phyloP scores from a whole-genome alignment of 73 alveolate species.

The Blepharisma stoltei region DNA sequence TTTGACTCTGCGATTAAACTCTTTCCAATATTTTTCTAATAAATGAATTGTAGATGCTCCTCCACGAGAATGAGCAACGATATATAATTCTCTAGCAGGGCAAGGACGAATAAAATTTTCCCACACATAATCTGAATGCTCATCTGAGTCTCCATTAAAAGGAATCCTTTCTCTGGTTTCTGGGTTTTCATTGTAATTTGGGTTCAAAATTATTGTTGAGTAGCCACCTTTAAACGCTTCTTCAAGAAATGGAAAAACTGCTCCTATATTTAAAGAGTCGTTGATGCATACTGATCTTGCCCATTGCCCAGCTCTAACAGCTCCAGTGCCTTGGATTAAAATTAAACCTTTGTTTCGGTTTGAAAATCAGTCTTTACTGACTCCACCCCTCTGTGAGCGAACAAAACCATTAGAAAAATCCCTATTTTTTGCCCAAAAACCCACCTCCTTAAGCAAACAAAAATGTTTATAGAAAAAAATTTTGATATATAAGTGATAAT shows the following conservation, averaged over 20 bases:
- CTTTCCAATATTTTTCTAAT: not conserved
- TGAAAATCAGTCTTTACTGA: not conserved
- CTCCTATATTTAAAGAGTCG: conserved; percentile 24
- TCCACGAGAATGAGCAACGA: conserved; percentile 31
- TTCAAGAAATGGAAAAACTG: conserved; percentile 31
- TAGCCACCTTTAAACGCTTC: not conserved
- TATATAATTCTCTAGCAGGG: not conserved
- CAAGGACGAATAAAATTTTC: not conserved
- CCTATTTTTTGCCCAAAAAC: too few species aligned
- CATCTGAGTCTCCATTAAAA: not conserved
- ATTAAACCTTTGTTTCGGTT: not conserved
- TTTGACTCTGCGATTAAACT: not conserved
- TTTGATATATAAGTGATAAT: too few species aligned
- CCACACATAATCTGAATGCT: conserved; percentile 17
- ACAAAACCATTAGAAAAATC: too few species aligned
- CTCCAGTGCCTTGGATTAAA: conserved; percentile 25
- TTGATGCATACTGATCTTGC: conserved; percentile 35
- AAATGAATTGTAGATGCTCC: not conserved
- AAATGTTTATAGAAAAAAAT: too few species aligned
- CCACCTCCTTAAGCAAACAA: too few species aligned
- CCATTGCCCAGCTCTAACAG: conserved; percentile 28
- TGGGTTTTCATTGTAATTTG: conserved; percentile 6
- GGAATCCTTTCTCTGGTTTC: not conserved
- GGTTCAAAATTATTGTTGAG: conserved; percentile 20
- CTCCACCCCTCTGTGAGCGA: too few species aligned